These are phyloP conservation scores for Hysterium pulicare DNA, from an alignment of 2,329 filamentous ascomycete genomes.

Conservation along the genomic window DNA sequence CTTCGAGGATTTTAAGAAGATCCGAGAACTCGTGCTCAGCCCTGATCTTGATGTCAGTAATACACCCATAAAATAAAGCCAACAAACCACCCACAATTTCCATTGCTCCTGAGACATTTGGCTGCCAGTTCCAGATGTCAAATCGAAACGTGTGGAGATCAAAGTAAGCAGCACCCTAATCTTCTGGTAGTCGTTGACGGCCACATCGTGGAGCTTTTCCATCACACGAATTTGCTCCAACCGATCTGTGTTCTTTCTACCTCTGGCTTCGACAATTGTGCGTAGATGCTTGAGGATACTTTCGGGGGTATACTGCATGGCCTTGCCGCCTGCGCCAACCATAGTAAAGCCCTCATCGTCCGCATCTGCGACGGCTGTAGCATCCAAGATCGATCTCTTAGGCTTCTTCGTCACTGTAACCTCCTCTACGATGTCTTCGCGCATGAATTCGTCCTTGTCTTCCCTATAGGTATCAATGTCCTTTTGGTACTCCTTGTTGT, in stretches of 20 bases:
- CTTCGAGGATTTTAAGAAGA: constrained; percentile 75
- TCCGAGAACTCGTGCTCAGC: constrained; percentile 81
- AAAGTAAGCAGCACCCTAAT: constrained; percentile 89
- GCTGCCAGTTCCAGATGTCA: constrained; percentile 72
- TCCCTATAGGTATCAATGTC: constrained; percentile 85
- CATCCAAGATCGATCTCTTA: constrained; percentile 47
- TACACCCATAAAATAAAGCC: neutral
- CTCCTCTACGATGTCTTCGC: constrained; percentile 75
- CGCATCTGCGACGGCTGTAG: constrained; percentile 49
- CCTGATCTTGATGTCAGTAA: constrained; percentile 22
- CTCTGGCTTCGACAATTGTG: constrained; percentile 88
- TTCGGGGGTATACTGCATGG: constrained; percentile 89
- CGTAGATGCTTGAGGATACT: constrained; percentile 97
- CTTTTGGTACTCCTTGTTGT: constrained; percentile 88
- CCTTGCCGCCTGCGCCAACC: constrained; percentile 84
- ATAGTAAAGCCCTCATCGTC: constrained; percentile 87
- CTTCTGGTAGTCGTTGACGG: constrained; percentile 86
- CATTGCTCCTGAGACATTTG: constrained; percentile 96
- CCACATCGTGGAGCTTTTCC: constrained; percentile 91
- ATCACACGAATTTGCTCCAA: constrained; percentile 93
- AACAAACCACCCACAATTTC: constrained; percentile 64
- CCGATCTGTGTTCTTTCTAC: constrained; percentile 98
- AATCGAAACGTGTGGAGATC: constrained; percentile 90
- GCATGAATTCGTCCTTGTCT: constrained; percentile 84
- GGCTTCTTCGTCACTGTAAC: constrained; percentile 50